Base-by-base conservation (phyloP, 2,329 filamentous ascomycete species). In the Nectriaceae sp. region DNA sequence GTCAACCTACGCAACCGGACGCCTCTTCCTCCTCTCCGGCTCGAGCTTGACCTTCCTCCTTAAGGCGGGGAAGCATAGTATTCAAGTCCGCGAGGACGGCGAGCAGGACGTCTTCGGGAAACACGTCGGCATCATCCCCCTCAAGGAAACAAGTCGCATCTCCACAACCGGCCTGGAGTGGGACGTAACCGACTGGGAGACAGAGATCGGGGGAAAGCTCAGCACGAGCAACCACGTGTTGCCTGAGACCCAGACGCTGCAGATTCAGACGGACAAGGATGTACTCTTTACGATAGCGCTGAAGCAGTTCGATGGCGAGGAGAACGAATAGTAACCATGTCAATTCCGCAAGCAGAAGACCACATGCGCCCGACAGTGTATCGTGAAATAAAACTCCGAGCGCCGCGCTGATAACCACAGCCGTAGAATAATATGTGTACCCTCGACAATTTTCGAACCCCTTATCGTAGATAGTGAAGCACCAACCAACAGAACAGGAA, bases 401-500 rank as follows among this genome's bases (percentile, higher is more conserved):
- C 60, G 61, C 60, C 60, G 46, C 60, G 60, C 60, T 63, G 60
- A 63, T 63, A 53, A 50, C 49, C 43, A 48, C 39, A 44, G 46
- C 49, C 43, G 48, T 19, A 15, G 11, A 36, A 20, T 13, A 42
- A 45, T 19, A 47, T 16, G 35, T 33, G 11, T 26, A 37, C 15
- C 33, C 33, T 36, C 24, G 24, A 29, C 13, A 6, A 29, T 29
- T 6, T 13, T 13, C 6, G 21, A 10, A 6, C 37, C 18, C 4
- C 5, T 52, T 54, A 65, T 66, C 89, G 77, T 71, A 99, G 69
- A 66, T 83, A 97, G 71, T 92, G 88, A 65, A 99, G 67, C 47
- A 96, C 91, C 55, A 94, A 73, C 84, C 90, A 97, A 70, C 93
- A 96, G 67, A 99, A 99, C 31, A 82, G 65, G 62, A 97, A 89